These are phyloP conservation scores for Collybia mongolica DNA, from an alignment of 768 basidiomycete genomes.

Conservation along the genomic window DNA sequence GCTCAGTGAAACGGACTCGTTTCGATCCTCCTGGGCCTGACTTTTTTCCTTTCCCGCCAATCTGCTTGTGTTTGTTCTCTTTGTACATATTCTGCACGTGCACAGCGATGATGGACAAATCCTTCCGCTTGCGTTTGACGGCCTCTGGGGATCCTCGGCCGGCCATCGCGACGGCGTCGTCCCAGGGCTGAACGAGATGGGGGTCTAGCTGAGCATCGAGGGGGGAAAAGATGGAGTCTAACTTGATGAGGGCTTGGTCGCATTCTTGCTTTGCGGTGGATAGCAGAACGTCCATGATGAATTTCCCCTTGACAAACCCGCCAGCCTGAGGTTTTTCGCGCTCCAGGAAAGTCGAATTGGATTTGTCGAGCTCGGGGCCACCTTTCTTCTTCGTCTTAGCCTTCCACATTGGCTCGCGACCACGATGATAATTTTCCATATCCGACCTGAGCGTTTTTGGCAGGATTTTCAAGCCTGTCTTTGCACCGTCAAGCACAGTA, in stretches of 20 bases:
- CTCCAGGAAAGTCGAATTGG: conserved; percentile 9
- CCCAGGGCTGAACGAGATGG: conserved; percentile 35
- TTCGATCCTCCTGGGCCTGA: background rate
- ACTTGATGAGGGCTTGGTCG: conserved; percentile 9
- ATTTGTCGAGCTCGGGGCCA: background rate
- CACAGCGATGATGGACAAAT: conserved; percentile 32
- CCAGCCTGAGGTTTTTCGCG: conserved; percentile 14
- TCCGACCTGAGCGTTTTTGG: conserved; percentile 29
- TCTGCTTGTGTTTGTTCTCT: conserved; percentile 14
- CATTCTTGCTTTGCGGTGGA: conserved; percentile 11
- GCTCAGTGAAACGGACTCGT: conserved; percentile 29
- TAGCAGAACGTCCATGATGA: conserved; percentile 28
- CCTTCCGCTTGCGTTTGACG: conserved; percentile 21
- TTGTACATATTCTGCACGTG: conserved; percentile 37
- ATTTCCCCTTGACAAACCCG: conserved; percentile 13
- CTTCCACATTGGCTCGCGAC: conserved; percentile 21
- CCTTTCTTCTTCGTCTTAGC: conserved; percentile 5
- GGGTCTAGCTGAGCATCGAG: conserved; percentile 15
- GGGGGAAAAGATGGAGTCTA: conserved; percentile 20
- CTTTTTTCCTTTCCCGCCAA: background rate
- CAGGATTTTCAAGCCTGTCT: conserved; percentile 52
- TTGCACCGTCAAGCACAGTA: conserved; percentile 57
- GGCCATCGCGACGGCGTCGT: conserved; percentile 24
- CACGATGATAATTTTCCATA: conserved; percentile 14
- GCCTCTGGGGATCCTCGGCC: conserved; percentile 11